Evolutionary conservation across 805 yeast genomes (phyloP).

Genomic region (Yarrowia keelungensis): DNA sequence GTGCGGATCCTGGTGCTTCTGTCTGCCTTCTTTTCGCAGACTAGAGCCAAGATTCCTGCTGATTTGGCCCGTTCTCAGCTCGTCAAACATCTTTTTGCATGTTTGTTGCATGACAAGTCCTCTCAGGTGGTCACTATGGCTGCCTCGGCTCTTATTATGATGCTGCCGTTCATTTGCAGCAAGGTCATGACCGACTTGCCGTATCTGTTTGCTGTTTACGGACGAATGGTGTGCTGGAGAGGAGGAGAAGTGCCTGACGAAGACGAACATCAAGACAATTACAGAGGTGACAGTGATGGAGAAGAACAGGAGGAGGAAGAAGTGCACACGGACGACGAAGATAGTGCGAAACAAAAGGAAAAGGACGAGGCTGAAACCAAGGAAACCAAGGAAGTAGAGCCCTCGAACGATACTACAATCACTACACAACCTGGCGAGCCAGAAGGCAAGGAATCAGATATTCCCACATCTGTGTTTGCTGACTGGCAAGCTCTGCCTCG

Average conservation of each 20-base stretch:
- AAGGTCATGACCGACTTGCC: constrained; percentile 49
- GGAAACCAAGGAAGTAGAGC: not conserved
- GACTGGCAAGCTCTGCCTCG: constrained; percentile 5
- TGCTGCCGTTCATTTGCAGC: constrained; percentile 55
- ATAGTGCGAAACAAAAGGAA: constrained; percentile 33
- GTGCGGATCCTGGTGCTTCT: constrained; percentile 53
- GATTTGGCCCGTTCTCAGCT: constrained; percentile 36
- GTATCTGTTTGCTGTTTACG: constrained; percentile 55
- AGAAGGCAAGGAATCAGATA: not conserved
- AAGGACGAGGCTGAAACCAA: constrained; percentile 14
- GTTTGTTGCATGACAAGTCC: constrained; percentile 54
- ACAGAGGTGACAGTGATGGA: not conserved
- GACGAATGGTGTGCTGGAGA: constrained; percentile 55
- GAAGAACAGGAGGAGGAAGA: constrained; percentile 38
- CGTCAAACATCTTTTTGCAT: constrained; percentile 49
- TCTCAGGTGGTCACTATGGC: constrained; percentile 53
- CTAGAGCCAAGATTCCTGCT: constrained; percentile 28
- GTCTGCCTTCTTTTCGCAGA: constrained; percentile 48
- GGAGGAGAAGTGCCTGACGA: constrained; percentile 39
- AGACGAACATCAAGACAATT: constrained; percentile 31
- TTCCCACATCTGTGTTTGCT: not conserved
- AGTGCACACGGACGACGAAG: constrained; percentile 40
- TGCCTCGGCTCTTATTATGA: constrained; percentile 53
- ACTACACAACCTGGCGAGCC: no score
- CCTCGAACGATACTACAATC: not conserved